phyloP scores from a whole-genome alignment of 805 yeast genomes.

The Suhomyces sp. region DNA sequence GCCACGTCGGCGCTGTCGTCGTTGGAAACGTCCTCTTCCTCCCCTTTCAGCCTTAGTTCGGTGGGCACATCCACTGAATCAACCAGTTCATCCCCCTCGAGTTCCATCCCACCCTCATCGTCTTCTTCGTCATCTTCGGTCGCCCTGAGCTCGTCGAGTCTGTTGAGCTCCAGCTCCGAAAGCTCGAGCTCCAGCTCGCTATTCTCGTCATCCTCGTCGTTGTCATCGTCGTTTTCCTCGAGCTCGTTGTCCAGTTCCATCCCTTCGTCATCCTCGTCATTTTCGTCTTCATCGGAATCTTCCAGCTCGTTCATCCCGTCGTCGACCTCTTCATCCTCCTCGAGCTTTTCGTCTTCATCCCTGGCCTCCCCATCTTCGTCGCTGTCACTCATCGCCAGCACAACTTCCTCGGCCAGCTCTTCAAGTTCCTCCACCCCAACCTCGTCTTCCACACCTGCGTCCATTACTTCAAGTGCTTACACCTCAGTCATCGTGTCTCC shows the following conservation, averaged over 20 bases:
- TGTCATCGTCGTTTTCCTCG: constrained; percentile 3
- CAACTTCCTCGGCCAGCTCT: constrained; percentile 6
- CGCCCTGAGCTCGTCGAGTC: constrained; percentile 4
- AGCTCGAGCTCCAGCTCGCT: constrained; percentile 4
- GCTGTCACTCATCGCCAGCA: constrained; percentile 3
- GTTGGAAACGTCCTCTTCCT: constrained; percentile 1
- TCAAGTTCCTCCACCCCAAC: constrained; percentile 9
- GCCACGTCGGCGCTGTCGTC: constrained; percentile 1
- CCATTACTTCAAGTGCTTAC: constrained; percentile 8
- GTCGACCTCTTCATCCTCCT: constrained; percentile 2
- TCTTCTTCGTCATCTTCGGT: constrained; percentile 7
- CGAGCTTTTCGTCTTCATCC: constrained; percentile 2
- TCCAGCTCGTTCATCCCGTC: constrained; percentile 6
- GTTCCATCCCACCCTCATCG: constrained; percentile 4
- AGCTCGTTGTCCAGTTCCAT: constrained; percentile 5
- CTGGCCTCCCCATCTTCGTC: too few species aligned
- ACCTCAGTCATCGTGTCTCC: constrained; percentile 22
- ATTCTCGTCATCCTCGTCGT: constrained; percentile 6
- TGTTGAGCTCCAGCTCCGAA: constrained; percentile 1
- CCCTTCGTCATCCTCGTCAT: constrained; percentile 7
- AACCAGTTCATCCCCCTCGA: background rate
- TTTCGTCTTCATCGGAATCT: constrained; percentile 8
- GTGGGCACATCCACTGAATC: background rate
- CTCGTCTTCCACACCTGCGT: constrained; percentile 9
- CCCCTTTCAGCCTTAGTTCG: constrained; percentile 2